These are phyloP conservation scores for Hypoxylon sp. DNA, from an alignment of 2,329 filamentous ascomycete species.

Conservation along the genomic window DNA sequence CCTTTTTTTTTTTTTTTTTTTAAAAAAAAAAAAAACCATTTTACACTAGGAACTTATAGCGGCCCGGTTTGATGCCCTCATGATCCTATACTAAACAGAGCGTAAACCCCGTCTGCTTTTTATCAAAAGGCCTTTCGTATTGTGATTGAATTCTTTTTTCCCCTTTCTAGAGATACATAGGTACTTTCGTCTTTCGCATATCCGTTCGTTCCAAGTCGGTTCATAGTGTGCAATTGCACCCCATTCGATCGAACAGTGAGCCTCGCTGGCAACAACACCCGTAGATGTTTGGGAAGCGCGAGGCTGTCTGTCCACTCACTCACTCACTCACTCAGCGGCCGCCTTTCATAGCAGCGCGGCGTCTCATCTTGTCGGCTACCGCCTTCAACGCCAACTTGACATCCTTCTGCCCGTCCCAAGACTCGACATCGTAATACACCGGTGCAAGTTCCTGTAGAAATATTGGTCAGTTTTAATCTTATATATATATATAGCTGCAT, in stretches of 20 bases:
- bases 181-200: background rate
- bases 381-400: conserved; percentile 76
- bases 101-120: background rate
- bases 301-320: too few relatives aligned
- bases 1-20: too few relatives aligned
- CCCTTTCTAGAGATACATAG: background rate
- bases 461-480: conserved; percentile 51
- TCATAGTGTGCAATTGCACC: too few relatives aligned
- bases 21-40: too few relatives aligned
- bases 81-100: background rate
- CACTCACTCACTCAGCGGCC: conserved; percentile 53
- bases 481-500: conserved; percentile 2
- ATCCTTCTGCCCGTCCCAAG: conserved; percentile 84
- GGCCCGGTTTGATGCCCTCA: background rate
- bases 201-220: too few relatives aligned
- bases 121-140: background rate
- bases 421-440: conserved; percentile 86
- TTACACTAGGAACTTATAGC: background rate
- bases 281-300: background rate
- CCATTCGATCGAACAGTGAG: background rate
- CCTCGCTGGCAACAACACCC: background rate
- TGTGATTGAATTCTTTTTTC: background rate
- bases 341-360: conserved; percentile 68
- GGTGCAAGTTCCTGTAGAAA: conserved; percentile 92
- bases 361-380: conserved; percentile 69